These are phyloP conservation scores for Lenwebbia sp. DNA, from an alignment of 345 rosid genomes.

Conservation along the genomic window DNA sequence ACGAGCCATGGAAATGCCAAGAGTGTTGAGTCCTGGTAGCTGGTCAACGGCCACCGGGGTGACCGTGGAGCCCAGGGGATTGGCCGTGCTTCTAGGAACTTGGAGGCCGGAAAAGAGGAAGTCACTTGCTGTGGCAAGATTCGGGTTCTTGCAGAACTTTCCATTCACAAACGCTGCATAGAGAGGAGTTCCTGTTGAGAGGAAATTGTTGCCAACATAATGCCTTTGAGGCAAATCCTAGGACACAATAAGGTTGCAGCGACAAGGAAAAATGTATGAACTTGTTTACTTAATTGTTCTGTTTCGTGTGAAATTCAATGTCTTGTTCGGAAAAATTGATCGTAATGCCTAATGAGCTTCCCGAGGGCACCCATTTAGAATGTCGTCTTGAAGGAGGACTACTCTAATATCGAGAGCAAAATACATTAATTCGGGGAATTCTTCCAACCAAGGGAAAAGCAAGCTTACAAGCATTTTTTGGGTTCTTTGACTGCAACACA, in stretches of 20 bases:
- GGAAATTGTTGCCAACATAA: neutral
- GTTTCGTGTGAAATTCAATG: neutral
- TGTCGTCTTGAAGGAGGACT: neutral
- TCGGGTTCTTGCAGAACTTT: conserved; percentile 15
- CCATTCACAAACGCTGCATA: conserved; percentile 19
- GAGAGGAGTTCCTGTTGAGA: neutral
- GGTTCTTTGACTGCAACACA: conserved; percentile 14
- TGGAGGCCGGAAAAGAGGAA: conserved; percentile 11
- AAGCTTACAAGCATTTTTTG: neutral
- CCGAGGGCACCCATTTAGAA: neutral
- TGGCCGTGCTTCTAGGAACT: conserved; percentile 3
- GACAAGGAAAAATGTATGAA: neutral
- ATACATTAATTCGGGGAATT: neutral
- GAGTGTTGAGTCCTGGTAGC: conserved; percentile 14
- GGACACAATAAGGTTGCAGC: neutral
- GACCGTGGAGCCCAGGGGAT: neutral
- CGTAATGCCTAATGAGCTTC: neutral
- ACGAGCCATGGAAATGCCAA: conserved; percentile 11
- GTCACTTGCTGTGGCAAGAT: neutral
- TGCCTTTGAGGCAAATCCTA: neutral
- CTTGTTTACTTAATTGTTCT: neutral
- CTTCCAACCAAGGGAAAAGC: neutral
- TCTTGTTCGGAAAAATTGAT: neutral
- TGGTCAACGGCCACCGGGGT: neutral
- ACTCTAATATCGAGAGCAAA: neutral